Conservation (phyloP, 78 protist species). For the Diacronema lutheri region DNA sequence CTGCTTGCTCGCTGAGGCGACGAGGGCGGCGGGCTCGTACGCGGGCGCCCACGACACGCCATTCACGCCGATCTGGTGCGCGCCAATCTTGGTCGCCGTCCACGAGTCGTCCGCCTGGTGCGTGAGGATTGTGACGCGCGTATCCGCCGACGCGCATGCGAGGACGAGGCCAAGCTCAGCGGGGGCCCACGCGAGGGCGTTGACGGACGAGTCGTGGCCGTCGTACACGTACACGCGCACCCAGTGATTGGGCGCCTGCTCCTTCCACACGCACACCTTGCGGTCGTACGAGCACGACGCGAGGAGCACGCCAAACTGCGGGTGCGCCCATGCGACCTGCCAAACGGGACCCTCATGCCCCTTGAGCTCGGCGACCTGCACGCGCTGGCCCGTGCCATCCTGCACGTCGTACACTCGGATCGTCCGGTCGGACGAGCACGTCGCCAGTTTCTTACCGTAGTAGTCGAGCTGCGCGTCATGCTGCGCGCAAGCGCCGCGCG, state of each 20-base stretch:
- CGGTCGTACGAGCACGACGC: conserved; percentile 94
- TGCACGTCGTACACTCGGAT: conserved; percentile 67
- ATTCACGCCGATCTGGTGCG: conserved; percentile 77
- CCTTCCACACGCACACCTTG: conserved; percentile 91
- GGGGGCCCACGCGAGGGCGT: conserved; percentile 88
- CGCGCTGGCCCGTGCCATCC: conserved; percentile 18
- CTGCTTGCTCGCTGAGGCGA: neutral
- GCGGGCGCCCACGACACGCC: conserved; percentile 89
- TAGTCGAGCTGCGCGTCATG: conserved; percentile 96
- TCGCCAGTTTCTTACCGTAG: conserved; percentile 91
- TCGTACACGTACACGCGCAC: conserved; percentile 51
- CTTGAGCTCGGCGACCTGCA: conserved; percentile 59
- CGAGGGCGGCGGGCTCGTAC: conserved; percentile 39
- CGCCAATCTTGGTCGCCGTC: conserved; percentile 14
- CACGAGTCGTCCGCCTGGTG: conserved; percentile 26
- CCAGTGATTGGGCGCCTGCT: conserved; percentile 46
- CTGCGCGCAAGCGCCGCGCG: conserved; percentile 87
- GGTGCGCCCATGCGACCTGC: conserved; percentile 98
- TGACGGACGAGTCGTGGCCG: conserved; percentile 80
- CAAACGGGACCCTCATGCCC: conserved; percentile 98
- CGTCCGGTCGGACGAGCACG: conserved; percentile 90
- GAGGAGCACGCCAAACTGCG: conserved; percentile 90
- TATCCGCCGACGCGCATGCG: conserved; percentile 86
- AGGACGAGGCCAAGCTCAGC: conserved; percentile 74
- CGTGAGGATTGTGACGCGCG: conserved; percentile 64